Evolutionary conservation across 768 basidiomycete genomes (phyloP).

Genomic region (Coprinopsis strossmayeri): DNA sequence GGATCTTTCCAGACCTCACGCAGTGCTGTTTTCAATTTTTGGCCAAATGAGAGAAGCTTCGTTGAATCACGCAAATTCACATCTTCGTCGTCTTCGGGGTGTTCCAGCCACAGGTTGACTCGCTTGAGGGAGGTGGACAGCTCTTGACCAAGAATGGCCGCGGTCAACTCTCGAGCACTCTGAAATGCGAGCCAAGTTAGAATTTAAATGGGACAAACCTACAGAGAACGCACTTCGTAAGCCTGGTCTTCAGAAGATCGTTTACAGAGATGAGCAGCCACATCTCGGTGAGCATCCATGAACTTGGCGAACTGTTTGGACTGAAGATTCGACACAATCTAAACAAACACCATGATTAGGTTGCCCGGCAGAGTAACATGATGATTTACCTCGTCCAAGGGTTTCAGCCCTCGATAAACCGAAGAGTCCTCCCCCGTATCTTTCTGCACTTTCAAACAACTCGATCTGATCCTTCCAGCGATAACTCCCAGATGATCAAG

Average conservation of each 20-base stretch:
- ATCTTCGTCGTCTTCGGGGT: slow-evolving; percentile 34
- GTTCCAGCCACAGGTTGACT: slow-evolving; percentile 42
- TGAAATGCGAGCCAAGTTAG: slow-evolving; percentile 21
- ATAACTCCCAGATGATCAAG: slow-evolving; percentile 94
- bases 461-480: slow-evolving; percentile 70
- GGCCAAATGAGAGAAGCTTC: slow-evolving; percentile 43
- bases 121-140: slow-evolving; percentile 64
- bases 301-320: slow-evolving; percentile 50
- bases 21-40: slow-evolving; percentile 55
- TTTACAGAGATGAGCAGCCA: slow-evolving; percentile 62
- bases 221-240: slow-evolving; percentile 52
- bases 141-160: slow-evolving; percentile 78
- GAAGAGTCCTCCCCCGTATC: slow-evolving; percentile 18
- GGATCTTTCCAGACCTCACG: slow-evolving; percentile 70
- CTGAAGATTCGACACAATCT: slow-evolving; percentile 52
- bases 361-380: neutral
- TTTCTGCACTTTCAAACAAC: slow-evolving; percentile 41
- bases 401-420: slow-evolving; percentile 37
- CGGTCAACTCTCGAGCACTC: slow-evolving; percentile 82
- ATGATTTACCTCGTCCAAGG: slow-evolving; percentile 65
- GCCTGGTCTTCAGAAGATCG: slow-evolving; percentile 74
- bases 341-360: neutral
- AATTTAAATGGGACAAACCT: neutral
- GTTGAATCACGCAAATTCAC: slow-evolving; percentile 22
- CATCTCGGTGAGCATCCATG: slow-evolving; percentile 54